A percentile compares a stretch with the other conserved stretches of the same genome.
Evolutionary conservation across 164 flowering plant species (phyloP).

Genomic region (Magnolia officinalis): DNA sequence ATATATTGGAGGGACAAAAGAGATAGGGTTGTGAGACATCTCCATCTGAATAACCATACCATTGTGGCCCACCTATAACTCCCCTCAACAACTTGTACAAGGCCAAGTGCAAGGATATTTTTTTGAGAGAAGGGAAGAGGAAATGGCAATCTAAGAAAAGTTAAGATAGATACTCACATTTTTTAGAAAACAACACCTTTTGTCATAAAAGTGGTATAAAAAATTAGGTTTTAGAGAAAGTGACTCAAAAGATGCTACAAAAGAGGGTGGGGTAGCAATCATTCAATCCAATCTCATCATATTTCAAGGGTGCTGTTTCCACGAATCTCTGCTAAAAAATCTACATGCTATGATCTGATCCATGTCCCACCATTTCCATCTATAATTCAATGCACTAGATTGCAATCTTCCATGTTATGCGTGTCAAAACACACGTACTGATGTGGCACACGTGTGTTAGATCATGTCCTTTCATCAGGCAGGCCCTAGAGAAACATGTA

Average conservation of each 20-base stretch:
- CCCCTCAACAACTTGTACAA: not conserved
- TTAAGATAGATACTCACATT: conserved; percentile 6
- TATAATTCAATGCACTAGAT: not conserved
- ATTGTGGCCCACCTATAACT: not conserved
- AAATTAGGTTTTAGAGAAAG: conserved; percentile 10
- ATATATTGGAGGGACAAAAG: not conserved
- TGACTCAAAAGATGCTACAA: conserved; percentile 12
- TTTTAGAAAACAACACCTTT: conserved; percentile 12
- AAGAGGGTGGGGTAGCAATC: conserved; percentile 10
- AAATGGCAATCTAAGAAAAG: conserved; percentile 4
- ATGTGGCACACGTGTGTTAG: no score
- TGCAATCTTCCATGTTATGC: not conserved
- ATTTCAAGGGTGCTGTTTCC: conserved; percentile 5
- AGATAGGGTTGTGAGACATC: conserved; percentile 3
- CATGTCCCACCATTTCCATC: not conserved
- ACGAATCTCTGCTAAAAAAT: conserved; percentile 7
- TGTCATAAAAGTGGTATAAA: conserved; percentile 6
- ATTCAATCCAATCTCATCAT: conserved; percentile 15
- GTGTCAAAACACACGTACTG: no score
- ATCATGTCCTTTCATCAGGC: no score
- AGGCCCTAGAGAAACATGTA: no score
- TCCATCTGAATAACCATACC: not conserved
- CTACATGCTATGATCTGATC: not conserved
- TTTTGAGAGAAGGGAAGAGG: not conserved
- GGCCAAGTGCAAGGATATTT: not conserved